Base-by-base conservation (phyloP, 345 rosid genomes). In the Cardiospermum halicacabum region DNA sequence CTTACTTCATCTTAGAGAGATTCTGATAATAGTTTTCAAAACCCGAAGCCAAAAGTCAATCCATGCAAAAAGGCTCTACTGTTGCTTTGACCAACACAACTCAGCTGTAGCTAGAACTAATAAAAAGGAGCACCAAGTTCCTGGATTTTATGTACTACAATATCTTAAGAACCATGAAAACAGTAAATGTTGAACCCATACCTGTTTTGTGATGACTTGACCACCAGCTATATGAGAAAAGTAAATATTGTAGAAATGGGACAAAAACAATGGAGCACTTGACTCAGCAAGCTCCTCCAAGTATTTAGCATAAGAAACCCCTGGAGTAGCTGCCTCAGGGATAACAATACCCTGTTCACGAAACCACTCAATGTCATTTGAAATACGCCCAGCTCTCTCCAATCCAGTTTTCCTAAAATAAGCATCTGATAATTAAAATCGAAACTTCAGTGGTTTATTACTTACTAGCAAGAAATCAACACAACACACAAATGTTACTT, bases 171-270 rank as follows among this genome's bases (percentile, higher is more conserved):
- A n/a, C n/a, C n/a, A n/a, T n/a, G n/a, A n/a, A n/a, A n/a, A n/a
- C 40, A 65, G 18, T 25, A 11, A 27, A 37, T 26, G 19, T 21
- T 15, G 12, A 45, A 21, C 9, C 36, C 67, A 16, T 47, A 93
- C 98, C 94, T 82, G 76, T 69, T 72, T 88, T 51, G 60, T 74
- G 2, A 93, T 84, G 69, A 86, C 97, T 73, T 85, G 91, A 72
- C 97, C 92, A 25, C 92, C 97, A 11, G 89, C 91, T 68, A 88
- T 81, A 63, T 93, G 98, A 0, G 97, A 86, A 69, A 93, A 93
- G 73, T 90, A 90, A 61, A 93, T 84, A 68, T 77, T 93, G 83
- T 90, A 93, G 77, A 85, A 90, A 82, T 93, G 96, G 75, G 83
- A 73, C 26, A 93, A 83, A 76, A 90, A 90, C 77, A 82, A 66